Evolutionary conservation across 805 yeast species (phyloP).

Genomic region (Yarrowia divulgata): DNA sequence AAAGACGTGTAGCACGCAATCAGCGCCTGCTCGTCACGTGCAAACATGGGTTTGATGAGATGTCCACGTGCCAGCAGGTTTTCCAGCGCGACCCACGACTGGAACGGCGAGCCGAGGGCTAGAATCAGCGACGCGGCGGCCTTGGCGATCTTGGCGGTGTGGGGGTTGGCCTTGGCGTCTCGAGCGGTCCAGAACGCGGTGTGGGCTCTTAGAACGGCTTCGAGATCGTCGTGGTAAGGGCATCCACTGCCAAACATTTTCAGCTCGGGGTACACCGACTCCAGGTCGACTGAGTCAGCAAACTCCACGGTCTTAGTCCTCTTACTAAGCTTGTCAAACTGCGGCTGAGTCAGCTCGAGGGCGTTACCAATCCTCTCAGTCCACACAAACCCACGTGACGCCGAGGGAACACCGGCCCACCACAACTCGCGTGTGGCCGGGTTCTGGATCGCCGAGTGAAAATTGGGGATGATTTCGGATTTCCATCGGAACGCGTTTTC

Average conservation of each 20-base stretch:
- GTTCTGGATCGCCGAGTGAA: constrained; percentile 50
- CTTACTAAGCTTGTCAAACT: constrained; percentile 55
- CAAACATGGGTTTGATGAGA: constrained; percentile 50
- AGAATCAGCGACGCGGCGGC: constrained; percentile 56
- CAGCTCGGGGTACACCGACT: constrained; percentile 53
- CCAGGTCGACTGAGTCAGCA: constrained; percentile 51
- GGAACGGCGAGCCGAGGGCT: constrained; percentile 50
- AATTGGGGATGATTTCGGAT: constrained; percentile 52
- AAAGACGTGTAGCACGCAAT: constrained; percentile 57
- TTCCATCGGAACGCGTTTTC: constrained; percentile 54
- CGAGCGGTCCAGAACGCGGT: constrained; percentile 44
- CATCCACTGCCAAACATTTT: constrained; percentile 51
- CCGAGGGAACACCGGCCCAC: constrained; percentile 66
- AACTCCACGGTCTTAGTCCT: constrained; percentile 41
- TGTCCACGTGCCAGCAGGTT: constrained; percentile 52
- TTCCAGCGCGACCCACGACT: constrained; percentile 54
- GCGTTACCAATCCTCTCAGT: constrained; percentile 56
- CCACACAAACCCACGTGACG: constrained; percentile 61
- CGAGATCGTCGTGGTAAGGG: constrained; percentile 51
- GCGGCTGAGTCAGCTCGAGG: constrained; percentile 55
- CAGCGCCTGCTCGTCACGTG: constrained; percentile 49
- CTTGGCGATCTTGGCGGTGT: constrained; percentile 52
- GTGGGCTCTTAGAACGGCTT: constrained; percentile 51
- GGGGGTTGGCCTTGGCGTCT: constrained; percentile 45
- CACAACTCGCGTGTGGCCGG: constrained; percentile 60